Conservation (phyloP, 108 stramenopile species). For the Conticribra weissflogii region DNA sequence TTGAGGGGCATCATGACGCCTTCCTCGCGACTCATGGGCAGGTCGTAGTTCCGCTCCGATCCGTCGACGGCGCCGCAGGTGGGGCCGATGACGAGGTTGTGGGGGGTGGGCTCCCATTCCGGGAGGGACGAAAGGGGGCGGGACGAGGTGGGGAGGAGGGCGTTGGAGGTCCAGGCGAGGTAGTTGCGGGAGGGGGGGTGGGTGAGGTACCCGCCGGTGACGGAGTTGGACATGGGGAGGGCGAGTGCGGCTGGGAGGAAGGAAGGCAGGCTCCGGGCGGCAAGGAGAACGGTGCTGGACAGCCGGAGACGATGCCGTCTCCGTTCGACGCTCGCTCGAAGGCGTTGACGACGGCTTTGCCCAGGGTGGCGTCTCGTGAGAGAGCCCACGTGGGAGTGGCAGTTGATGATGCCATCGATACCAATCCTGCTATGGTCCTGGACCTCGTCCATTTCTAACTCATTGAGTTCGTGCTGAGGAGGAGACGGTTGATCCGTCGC, state of each 20-base stretch:
- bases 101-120: slow-evolving; percentile 34
- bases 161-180: slow-evolving; percentile 18
- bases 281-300: background rate
- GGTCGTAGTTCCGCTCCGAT: slow-evolving; percentile 25
- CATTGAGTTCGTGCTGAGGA: too few species aligned
- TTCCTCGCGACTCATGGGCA: slow-evolving; percentile 15
- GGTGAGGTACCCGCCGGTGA: slow-evolving; percentile 35
- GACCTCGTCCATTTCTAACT: too few species aligned
- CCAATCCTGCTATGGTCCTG: too few species aligned
- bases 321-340: too few species aligned
- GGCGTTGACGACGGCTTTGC: too few species aligned
- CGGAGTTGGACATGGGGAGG: slow-evolving; percentile 2
- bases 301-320: background rate
- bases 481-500: too few species aligned
- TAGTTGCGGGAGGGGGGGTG: slow-evolving; percentile 36
- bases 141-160: slow-evolving; percentile 17
- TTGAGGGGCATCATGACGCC: slow-evolving; percentile 21
- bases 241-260: background rate
- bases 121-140: slow-evolving; percentile 21
- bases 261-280: background rate
- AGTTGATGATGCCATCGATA: too few species aligned
- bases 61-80: slow-evolving; percentile 32
- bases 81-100: slow-evolving; percentile 1
- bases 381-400: too few species aligned
- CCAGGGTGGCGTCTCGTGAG: too few species aligned